phyloP scores from a whole-genome alignment of 2,329 filamentous ascomycete genomes.

The Rutstroemia sydowiana region DNA sequence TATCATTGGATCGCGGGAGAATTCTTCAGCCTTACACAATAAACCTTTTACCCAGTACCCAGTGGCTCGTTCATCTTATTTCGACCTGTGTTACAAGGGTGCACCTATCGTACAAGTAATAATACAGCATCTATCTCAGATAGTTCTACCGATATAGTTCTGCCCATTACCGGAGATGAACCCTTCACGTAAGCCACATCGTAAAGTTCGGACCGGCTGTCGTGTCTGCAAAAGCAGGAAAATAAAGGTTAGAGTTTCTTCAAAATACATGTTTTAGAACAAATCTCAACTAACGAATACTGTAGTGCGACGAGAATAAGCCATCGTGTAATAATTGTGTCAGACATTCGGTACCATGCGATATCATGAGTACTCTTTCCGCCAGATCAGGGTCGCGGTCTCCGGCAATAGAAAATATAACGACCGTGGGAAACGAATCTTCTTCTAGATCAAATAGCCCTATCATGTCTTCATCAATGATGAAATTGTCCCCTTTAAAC shows the following conservation, averaged over 20 bases:
- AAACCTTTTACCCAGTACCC: no score
- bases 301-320: conserved; percentile 35
- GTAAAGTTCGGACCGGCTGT: conserved; percentile 35
- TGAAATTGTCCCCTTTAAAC: background rate
- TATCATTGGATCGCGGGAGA: no score
- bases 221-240: conserved; percentile 35
- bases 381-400: background rate
- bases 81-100: no score
- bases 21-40: no score
- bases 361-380: conserved; percentile 11
- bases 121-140: background rate
- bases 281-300: background rate
- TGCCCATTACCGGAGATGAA: background rate
- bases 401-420: background rate
- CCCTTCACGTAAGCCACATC: conserved; percentile 7
- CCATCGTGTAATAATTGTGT: conserved; percentile 36
- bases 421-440: background rate
- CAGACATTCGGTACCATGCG: conserved; percentile 35
- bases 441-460: background rate
- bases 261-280: background rate
- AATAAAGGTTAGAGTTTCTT: conserved; percentile 31
- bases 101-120: no score
- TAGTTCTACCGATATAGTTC: background rate
- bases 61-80: no score
- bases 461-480: background rate